Conservation (phyloP, 1,284 basidiomycete species). For the Hymenochaete sp. region DNA sequence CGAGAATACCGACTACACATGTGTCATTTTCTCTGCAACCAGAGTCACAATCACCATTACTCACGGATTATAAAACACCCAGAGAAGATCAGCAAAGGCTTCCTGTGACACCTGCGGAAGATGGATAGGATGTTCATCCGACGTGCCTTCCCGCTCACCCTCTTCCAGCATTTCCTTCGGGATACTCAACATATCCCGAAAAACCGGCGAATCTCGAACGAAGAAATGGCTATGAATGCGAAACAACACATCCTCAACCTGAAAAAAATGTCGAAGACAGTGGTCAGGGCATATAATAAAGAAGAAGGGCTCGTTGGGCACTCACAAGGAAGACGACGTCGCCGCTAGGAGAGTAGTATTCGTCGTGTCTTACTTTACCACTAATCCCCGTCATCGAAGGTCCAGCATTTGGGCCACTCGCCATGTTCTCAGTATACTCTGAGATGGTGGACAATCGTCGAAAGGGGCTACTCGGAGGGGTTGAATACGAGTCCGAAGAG, state of each 20-base stretch:
- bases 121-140: slow-evolving; percentile 42
- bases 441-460: no score
- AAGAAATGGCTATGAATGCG: slow-evolving; percentile 58
- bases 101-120: slow-evolving; percentile 39
- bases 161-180: slow-evolving; percentile 32
- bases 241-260: slow-evolving; percentile 45
- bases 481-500: no score
- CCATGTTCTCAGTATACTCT: no score
- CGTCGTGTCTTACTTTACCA: slow-evolving; percentile 10
- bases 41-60: background rate
- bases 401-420: no score
- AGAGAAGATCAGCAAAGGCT: slow-evolving; percentile 51
- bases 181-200: slow-evolving; percentile 26
- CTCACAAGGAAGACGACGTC: slow-evolving; percentile 18
- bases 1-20: slow-evolving; percentile 7
- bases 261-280: slow-evolving; percentile 2
- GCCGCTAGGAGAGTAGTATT: slow-evolving; percentile 15
- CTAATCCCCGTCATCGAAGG: no score
- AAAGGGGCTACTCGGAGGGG: no score
- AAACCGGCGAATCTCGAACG: slow-evolving; percentile 49
- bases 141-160: slow-evolving; percentile 28
- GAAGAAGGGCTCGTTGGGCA: no score
- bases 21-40: background rate
- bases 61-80: slow-evolving; percentile 49
- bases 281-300: background rate